Percentiles rank a stretch among this genome's conserved stretches.
Conservation (phyloP, 208 protist genomes). For the Dictyostelium gargantuum region DNA sequence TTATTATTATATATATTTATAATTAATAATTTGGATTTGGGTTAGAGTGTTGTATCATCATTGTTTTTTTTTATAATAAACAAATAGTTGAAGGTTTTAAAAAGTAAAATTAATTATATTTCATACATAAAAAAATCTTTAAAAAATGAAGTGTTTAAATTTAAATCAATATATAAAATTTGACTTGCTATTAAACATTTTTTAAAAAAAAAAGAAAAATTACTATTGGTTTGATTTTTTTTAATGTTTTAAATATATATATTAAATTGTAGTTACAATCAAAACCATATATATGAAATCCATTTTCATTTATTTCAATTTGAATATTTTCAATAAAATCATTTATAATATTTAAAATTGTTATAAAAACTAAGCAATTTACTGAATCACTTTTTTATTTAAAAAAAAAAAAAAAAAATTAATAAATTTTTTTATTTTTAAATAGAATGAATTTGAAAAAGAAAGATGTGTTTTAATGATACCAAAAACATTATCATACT, state of each 20-base stretch:
- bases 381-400: neutral
- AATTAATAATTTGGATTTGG: too few relatives aligned
- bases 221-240: neutral
- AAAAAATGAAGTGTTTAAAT: constrained; percentile 1
- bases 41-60: too few relatives aligned
- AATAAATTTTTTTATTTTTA: too few relatives aligned
- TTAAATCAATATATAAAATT: constrained; percentile 37
- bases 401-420: too few relatives aligned
- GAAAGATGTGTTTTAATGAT: neutral
- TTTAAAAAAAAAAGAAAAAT: too few relatives aligned
- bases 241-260: neutral
- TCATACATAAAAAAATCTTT: constrained; percentile 15
- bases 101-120: too few relatives aligned
- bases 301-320: neutral
- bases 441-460: neutral
- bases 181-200: neutral
- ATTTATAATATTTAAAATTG: neutral
- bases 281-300: constrained; percentile 4
- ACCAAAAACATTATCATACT: neutral
- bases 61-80: too few relatives aligned
- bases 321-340: neutral
- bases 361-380: neutral
- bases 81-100: too few relatives aligned
- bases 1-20: too few relatives aligned
- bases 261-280: neutral